Evolutionary conservation across 1,284 basidiomycete genomes (phyloP).

Genomic region (Mycena sp.): DNA sequence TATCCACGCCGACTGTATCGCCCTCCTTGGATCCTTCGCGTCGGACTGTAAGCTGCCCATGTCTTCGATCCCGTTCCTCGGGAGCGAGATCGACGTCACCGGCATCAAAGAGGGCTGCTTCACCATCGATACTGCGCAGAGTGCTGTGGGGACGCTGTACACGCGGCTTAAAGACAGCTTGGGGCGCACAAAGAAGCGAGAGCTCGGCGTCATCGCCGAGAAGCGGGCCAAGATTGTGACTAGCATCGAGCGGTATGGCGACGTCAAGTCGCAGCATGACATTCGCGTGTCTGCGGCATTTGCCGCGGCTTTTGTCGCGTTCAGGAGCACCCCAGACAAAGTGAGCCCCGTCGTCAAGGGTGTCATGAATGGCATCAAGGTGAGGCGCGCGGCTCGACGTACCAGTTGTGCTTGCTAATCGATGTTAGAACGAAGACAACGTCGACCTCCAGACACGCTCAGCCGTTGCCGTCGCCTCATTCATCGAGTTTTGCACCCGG

Average conservation of each 20-base stretch:
- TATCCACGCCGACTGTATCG: slow-evolving; percentile 84
- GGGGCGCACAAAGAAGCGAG: slow-evolving; percentile 81
- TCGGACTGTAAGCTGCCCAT: slow-evolving; percentile 88
- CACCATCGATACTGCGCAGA: slow-evolving; percentile 83
- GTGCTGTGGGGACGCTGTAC: slow-evolving; percentile 79
- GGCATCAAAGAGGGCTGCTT: slow-evolving; percentile 75
- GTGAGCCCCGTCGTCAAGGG: slow-evolving; percentile 97
- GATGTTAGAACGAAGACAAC: slow-evolving; percentile 87
- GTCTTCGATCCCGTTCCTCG: slow-evolving; percentile 83
- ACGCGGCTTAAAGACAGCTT: slow-evolving; percentile 78
- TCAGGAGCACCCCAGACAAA: slow-evolving; percentile 88
- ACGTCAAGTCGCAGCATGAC: slow-evolving; percentile 89
- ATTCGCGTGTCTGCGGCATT: slow-evolving; percentile 89
- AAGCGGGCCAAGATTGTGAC: slow-evolving; percentile 77
- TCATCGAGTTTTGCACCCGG: slow-evolving; percentile 87
- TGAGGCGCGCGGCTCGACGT: slow-evolving; percentile 42
- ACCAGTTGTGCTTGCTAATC: slow-evolving; percentile 15
- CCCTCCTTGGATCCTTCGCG: slow-evolving; percentile 83
- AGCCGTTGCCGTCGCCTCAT: slow-evolving; percentile 86
- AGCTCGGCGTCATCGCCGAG: slow-evolving; percentile 81
- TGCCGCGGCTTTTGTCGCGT: slow-evolving; percentile 90
- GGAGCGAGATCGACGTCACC: slow-evolving; percentile 81
- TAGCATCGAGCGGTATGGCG: slow-evolving; percentile 86
- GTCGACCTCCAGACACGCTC: slow-evolving; percentile 90
- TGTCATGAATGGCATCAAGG: slow-evolving; percentile 98